phyloP scores from a whole-genome alignment of 108 stramenopile genomes.

The Asterionellopsis glacialis region DNA sequence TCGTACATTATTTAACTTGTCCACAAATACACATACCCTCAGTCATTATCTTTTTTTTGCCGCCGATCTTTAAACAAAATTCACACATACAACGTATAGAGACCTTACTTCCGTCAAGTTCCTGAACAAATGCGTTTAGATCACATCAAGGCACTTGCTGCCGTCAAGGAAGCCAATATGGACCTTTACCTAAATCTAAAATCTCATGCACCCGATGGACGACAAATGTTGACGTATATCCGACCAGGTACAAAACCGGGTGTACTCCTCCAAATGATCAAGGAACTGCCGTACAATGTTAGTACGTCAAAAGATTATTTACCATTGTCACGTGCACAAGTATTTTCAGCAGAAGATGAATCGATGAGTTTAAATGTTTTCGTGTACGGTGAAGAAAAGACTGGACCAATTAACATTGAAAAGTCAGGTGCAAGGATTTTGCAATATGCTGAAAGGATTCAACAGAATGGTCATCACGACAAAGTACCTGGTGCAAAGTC shows the following conservation, averaged over 20 bases:
- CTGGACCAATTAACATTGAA: slow-evolving; percentile 8
- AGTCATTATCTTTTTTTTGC: too few species aligned
- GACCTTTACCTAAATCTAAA: slow-evolving; percentile 71
- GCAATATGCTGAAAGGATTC: slow-evolving; percentile 57
- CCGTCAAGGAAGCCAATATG: slow-evolving; percentile 77
- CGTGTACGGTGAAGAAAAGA: slow-evolving; percentile 59
- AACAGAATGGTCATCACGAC: slow-evolving; percentile 38
- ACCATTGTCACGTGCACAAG: slow-evolving; percentile 72
- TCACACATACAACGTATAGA: not conserved
- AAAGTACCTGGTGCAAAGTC: not conserved
- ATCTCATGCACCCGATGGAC: slow-evolving; percentile 57
- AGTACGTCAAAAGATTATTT: slow-evolving; percentile 34
- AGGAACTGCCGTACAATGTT: slow-evolving; percentile 60
- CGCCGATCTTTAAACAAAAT: too few species aligned
- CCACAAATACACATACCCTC: not conserved
- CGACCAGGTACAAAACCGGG: slow-evolving; percentile 83
- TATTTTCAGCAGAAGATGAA: slow-evolving; percentile 85
- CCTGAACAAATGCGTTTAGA: slow-evolving; percentile 87
- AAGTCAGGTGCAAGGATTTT: slow-evolving; percentile 53
- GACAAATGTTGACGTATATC: slow-evolving; percentile 77
- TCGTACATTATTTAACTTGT: not conserved
- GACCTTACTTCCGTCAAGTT: slow-evolving; percentile 86
- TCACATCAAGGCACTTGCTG: slow-evolving; percentile 94
- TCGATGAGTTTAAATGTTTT: slow-evolving; percentile 90
- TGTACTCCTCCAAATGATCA: slow-evolving; percentile 69